phyloP scores from a whole-genome alignment of 2,329 filamentous ascomycete genomes.

The Tolypocladium tropicale region DNA sequence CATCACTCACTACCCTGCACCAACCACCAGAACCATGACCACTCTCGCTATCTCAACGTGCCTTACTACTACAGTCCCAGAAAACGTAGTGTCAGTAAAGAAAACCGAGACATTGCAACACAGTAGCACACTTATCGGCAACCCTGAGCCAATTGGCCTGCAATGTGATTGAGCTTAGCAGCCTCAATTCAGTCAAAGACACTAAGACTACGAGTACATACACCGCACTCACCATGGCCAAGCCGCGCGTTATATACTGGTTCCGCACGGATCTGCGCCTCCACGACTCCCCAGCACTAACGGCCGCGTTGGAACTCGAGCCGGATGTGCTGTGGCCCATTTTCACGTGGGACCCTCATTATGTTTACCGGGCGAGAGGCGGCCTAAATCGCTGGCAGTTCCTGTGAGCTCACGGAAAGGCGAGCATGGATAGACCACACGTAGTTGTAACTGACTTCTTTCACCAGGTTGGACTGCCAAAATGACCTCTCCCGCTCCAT shows the following conservation, averaged over 20 bases:
- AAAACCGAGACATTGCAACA: neutral
- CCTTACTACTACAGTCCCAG: neutral
- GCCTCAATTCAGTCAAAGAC: neutral
- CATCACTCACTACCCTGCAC: neutral
- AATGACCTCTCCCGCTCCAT: slow-evolving; percentile 58
- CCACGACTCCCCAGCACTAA: slow-evolving; percentile 65
- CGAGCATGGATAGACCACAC: neutral
- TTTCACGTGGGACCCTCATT: slow-evolving; percentile 75
- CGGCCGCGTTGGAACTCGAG: slow-evolving; percentile 59
- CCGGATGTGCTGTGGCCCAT: slow-evolving; percentile 62
- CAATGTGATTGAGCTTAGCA: neutral
- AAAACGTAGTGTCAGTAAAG: neutral
- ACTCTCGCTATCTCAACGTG: neutral
- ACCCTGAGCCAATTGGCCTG: neutral
- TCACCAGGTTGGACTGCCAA: slow-evolving; percentile 57
- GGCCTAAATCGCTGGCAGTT: slow-evolving; percentile 69
- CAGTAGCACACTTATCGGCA: neutral
- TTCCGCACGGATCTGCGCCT: slow-evolving; percentile 69
- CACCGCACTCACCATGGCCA: slow-evolving; percentile 16
- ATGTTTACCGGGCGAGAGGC: slow-evolving; percentile 62
- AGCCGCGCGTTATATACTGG: slow-evolving; percentile 57
- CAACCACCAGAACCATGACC: neutral
- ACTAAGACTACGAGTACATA: neutral
- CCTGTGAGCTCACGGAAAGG: slow-evolving; percentile 32
- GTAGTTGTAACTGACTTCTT: neutral